Conservation (phyloP, 495 filamentous ascomycete species). For the Polyplosphaeria fusca region DNA sequence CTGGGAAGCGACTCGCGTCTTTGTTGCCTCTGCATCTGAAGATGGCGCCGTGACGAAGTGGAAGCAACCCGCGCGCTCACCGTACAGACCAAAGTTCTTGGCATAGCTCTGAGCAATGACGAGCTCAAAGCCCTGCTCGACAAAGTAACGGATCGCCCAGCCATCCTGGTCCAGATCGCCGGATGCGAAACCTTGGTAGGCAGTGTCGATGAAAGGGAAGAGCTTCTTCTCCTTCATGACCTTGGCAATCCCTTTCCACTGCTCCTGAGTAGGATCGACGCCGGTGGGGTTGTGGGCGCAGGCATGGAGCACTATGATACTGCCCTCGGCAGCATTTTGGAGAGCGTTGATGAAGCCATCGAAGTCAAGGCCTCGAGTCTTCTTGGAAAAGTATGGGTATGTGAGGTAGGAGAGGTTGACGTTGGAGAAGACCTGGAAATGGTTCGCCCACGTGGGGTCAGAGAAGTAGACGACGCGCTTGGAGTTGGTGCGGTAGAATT, state of each 20-base stretch:
- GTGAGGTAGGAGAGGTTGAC: slow-evolving; percentile 70
- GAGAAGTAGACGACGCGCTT: slow-evolving; percentile 80
- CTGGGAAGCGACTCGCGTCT: slow-evolving; percentile 73
- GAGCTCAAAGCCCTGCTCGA: slow-evolving; percentile 92
- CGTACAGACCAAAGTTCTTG: slow-evolving; percentile 98
- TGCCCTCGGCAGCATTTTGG: slow-evolving; percentile 64
- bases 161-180: slow-evolving; percentile 82
- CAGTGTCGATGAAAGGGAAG: slow-evolving; percentile 98
- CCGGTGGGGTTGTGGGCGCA: slow-evolving; percentile 99
- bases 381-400: slow-evolving; percentile 89
- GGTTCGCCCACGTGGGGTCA: slow-evolving; percentile 95
- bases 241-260: slow-evolving; percentile 86
- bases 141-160: slow-evolving; percentile 88
- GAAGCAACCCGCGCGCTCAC: slow-evolving; percentile 93
- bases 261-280: slow-evolving; percentile 88
- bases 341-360: slow-evolving; percentile 75
- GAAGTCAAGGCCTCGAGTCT: slow-evolving; percentile 89
- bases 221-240: slow-evolving; percentile 71
- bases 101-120: slow-evolving; percentile 95
- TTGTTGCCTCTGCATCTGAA: slow-evolving; percentile 59
- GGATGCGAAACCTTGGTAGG: slow-evolving; percentile 97
- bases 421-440: slow-evolving; percentile 97
- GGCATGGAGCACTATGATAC: slow-evolving; percentile 87
- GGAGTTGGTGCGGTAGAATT: slow-evolving; percentile 61
- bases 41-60: slow-evolving; percentile 82